Evolutionary conservation across 2,329 filamentous ascomycete genomes (phyloP), one percentile per base, ranked within the genome.

Genomic region (Chrysoporthe deuterocubensis): DNA sequence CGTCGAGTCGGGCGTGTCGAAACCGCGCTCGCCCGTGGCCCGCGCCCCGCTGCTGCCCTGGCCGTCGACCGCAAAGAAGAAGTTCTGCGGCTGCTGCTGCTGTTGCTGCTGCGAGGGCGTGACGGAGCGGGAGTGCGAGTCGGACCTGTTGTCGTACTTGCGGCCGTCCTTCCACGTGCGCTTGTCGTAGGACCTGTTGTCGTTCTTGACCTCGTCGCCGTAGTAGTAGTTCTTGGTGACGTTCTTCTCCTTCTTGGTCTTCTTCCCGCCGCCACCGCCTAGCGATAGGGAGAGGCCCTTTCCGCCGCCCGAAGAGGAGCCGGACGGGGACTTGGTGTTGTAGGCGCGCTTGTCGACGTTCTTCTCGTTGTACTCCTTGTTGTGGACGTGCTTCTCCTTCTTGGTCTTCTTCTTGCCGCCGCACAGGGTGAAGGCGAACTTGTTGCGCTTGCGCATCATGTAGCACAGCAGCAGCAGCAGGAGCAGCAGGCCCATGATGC

Each of bases 401-500:
- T 42, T 69, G n/a, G 61, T 63, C 56, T 69, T 72, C 63, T 69
- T 69, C 54, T 63, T 72, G 2, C 68, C 68, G n/a, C 68, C 68
- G 42, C 68, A 70, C 9, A 70, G 34, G 14, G 60, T 64, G 52
- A 70, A 4, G 4, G 52, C 14, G 40, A 70, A 62, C 66, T 70
- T 73, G 62, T 72, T 71, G 48, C 72, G 7, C 46, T 71, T 69
- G 59, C 71, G 74, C 50, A 74, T 67, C 57, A 75, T 46, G n/a
- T 76, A 63, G 59, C 73, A 74, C 46, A 70, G 54, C 37, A 73
- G 66, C 9, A 60, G 34, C 6, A 69, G 71, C 5, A 73, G 67
- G 18, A 78, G 68, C 1, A 78, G 67, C 4, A 73, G 69, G 0
- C 76, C 26, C 34, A 67, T 73, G 8, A 76, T 37, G 0, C 76